Base-by-base conservation (phyloP, 1,284 basidiomycete species). In the Austroboletus niveus region DNA sequence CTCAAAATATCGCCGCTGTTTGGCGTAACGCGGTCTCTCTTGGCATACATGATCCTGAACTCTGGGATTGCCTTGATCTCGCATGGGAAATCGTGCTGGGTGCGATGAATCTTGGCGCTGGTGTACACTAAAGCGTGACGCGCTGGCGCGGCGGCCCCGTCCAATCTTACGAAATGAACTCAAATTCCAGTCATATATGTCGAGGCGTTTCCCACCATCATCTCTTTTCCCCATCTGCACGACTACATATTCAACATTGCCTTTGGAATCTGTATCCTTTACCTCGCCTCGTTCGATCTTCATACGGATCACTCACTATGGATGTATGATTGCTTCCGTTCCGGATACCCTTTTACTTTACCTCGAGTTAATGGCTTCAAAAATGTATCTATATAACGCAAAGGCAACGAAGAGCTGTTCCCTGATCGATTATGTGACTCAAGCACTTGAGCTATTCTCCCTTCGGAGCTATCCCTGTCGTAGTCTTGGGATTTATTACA, bases 11-110 rank as follows among this genome's bases (percentile, higher is more conserved):
- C 34, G 87, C 85, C 60, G 85, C 84, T 48, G 73, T 89, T 15
- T 91, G 88, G 88, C 77, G 81, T 55, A 85, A 88, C 61, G 76
- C 83, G 57, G 80, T 81, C 45, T 78, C 82, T 3, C 79, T 91
- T 36, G 86, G 87, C n/a, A 61, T 90, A 6, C 74, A 77, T 53
- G 81, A 86, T 57, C 74, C 77, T 15, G 78, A 79, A 41, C 73
- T 89, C 24, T 91, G 88, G 88, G 77, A 80, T 49, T 79, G 80
- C 48, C 68, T 90, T 56, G 82, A 85, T 53, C 75, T 84, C 55
- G 84, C 85, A 12, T 91, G 87, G 85, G 81, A 85, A 60, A 74
- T 87, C 58, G 72, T 86, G 42, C 72, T 85, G 40, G 81, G 81
- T 40, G 81, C 84, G n/a, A 75, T 86, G 64, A 82, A 82, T 60